Conservation (phyloP, 495 filamentous ascomycete genomes). For the Talaromyces wortmannii region DNA sequence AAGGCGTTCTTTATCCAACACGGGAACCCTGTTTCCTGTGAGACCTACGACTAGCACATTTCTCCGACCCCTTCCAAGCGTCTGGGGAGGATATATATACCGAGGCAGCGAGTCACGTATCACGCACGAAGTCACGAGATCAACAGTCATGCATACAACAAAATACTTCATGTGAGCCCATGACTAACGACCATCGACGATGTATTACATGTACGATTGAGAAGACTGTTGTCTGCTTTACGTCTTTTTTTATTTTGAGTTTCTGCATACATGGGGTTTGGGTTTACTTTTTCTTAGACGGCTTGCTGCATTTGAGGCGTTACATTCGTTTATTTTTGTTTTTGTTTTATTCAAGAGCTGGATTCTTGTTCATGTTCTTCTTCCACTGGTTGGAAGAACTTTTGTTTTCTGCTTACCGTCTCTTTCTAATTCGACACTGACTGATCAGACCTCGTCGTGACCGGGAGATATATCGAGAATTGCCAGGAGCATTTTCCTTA, state of each 20-base stretch:
- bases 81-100: constrained; percentile 1
- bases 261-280: constrained; percentile 7
- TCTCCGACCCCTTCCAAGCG: neutral
- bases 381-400: neutral
- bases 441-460: neutral
- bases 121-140: neutral
- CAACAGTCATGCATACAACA: neutral
- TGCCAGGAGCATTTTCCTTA: too few species aligned
- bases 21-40: too few species aligned
- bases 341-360: neutral
- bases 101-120: neutral
- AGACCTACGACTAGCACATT: too few species aligned
- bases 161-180: neutral
- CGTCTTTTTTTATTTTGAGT: neutral
- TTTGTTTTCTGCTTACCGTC: neutral
- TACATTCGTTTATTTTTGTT: neutral
- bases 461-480: too few species aligned
- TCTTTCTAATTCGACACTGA: too few species aligned
- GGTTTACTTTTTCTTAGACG: constrained; percentile 4
- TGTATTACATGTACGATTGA: neutral
- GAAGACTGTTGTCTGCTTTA: neutral
- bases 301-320: constrained; percentile 7
- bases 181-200: neutral
- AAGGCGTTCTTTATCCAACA: neutral
- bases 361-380: neutral